These are phyloP conservation scores for Candida sanyiensis DNA, from an alignment of 805 yeast genomes.

Conservation along the genomic window DNA sequence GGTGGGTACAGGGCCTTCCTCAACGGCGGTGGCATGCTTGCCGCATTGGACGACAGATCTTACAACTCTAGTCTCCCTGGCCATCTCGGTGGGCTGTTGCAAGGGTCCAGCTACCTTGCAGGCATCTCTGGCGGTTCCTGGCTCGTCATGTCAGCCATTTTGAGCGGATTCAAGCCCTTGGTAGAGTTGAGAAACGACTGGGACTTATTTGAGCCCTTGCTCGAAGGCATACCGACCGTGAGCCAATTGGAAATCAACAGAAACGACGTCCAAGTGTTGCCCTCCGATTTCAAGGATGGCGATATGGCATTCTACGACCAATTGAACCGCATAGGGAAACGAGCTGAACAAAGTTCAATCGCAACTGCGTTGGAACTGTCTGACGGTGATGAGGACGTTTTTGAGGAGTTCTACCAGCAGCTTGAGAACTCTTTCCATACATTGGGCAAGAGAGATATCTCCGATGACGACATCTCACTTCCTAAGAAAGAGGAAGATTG, in stretches of 20 bases:
- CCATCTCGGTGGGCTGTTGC: conserved; percentile 65
- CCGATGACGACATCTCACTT: background rate
- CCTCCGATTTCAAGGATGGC: conserved; percentile 17
- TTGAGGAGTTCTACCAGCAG: conserved; percentile 21
- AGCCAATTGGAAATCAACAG: conserved; percentile 32
- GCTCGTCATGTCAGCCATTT: conserved; percentile 42
- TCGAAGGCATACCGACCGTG: conserved; percentile 54
- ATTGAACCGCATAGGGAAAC: conserved; percentile 16
- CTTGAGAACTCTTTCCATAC: conserved; percentile 16
- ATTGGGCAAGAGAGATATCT: too few species aligned
- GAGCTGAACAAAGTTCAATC: too few species aligned
- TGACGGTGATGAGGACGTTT: conserved; percentile 11
- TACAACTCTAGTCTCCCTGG: conserved; percentile 46
- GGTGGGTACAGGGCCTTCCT: conserved; percentile 92
- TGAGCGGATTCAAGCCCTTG: conserved; percentile 36
- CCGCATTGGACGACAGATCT: conserved; percentile 76
- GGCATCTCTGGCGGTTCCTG: conserved; percentile 86
- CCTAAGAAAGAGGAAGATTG: conserved; percentile 19
- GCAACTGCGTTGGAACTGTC: background rate
- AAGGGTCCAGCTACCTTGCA: conserved; percentile 61
- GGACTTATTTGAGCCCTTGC: conserved; percentile 41
- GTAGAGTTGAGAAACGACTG: conserved; percentile 33
- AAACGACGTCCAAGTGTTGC: conserved; percentile 25
- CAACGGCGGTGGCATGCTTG: conserved; percentile 74
- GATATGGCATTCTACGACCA: conserved; percentile 22